Evolutionary conservation across 306 rosid species (phyloP).

Genomic region (Corylus americana): DNA sequence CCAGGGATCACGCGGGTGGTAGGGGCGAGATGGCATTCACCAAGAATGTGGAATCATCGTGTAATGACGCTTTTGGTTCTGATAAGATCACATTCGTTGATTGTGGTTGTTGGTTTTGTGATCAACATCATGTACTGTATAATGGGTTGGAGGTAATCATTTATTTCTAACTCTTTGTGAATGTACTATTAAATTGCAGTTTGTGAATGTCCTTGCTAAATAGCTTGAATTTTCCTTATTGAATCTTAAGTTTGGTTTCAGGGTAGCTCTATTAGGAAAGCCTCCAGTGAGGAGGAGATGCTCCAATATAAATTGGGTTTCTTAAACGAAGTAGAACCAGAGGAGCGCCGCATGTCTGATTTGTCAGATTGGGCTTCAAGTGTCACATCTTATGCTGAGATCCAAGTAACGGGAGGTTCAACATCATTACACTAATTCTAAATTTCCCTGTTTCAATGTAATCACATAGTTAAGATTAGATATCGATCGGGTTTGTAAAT

Average conservation of each 20-base stretch:
- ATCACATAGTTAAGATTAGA: no score
- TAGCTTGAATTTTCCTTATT: not conserved
- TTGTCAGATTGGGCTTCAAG: conserved; percentile 88
- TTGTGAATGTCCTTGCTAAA: not conserved
- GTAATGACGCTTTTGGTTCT: conserved; percentile 43
- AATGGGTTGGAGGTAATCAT: conserved; percentile 41
- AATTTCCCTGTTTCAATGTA: not conserved
- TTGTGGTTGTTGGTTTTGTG: conserved; percentile 92
- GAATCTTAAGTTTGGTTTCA: conserved; percentile 24
- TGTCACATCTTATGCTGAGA: conserved; percentile 71
- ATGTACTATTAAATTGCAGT: not conserved
- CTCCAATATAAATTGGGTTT: conserved; percentile 49
- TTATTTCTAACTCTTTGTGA: not conserved
- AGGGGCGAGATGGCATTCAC: conserved; percentile 10
- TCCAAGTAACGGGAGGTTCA: conserved; percentile 42
- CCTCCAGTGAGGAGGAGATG: conserved; percentile 47
- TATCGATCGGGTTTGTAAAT: no score
- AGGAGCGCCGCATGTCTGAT: conserved; percentile 95
- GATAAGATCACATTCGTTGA: conserved; percentile 56
- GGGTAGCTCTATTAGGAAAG: conserved; percentile 36
- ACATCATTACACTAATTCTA: not conserved
- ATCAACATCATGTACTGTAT: conserved; percentile 47
- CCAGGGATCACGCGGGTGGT: conserved; percentile 47
- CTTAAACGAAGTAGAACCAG: conserved; percentile 65
- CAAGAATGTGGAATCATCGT: conserved; percentile 35